Base-by-base conservation (phyloP, 2,329 filamentous ascomycete species). In the Cladosporium cucumerinum region DNA sequence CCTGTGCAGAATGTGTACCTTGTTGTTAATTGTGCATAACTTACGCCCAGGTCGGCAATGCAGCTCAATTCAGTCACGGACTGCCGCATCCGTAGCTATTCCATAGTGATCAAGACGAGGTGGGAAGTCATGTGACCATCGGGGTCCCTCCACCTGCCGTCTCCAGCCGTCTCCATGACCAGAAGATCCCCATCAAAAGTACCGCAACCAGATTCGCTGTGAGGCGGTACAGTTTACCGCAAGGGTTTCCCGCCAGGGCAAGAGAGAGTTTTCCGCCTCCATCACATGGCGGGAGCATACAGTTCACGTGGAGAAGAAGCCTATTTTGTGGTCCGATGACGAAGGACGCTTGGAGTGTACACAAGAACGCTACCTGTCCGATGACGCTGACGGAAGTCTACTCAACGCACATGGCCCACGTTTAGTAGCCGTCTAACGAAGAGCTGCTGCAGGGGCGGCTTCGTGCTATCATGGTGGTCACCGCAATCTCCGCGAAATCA, bases 271-370 rank as follows among this genome's bases (percentile, higher is more conserved):
- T 60, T 36, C 57, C 57, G 57, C 57, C 57, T 21, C 57, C 21
- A 39, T 14, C 32, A 28, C 51, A 28, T 54, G 51, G 51, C 28
- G 30, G 18, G 12, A 28, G 8, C 51, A 30, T 21, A 30, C 46
- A 51, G 30, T n/a, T 43, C 57, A 60, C 46, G 57, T 60, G 57
- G 57, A 60, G 43, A 60, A 60, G 57, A 54, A 54, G 51, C 26
- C 18, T 54, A 54, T 54, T 32, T 54, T 54, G 51, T 54, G 51
- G 51, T 54, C 30, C 51, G 21, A 18, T 58, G 21, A 43, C 16
- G 23, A 26, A 23, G 14, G 55, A 34, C 18, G 30, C 30, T 54
- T 21, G 8, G 12, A 28, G 26, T 54, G 51, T 21, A 30, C 26
- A 7, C 18, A 21, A 28, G 51, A 54, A 54, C 26, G 18, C 18